Evolutionary conservation across 2,329 filamentous ascomycete genomes (phyloP).

Genomic region (Exophiala aquamarina): DNA sequence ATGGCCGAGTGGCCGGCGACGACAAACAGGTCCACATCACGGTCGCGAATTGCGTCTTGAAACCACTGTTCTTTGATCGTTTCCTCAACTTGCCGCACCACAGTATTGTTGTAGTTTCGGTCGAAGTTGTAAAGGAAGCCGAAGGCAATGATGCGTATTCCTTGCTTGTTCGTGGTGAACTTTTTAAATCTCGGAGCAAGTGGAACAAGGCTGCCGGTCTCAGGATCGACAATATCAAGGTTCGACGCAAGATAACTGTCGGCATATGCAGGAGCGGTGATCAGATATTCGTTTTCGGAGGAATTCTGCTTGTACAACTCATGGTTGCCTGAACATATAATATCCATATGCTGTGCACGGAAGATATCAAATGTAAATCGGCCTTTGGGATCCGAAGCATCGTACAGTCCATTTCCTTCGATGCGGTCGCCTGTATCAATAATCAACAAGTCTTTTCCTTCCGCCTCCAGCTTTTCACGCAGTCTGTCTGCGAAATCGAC

Average conservation of each 20-base stretch:
- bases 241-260: constrained; percentile 87
- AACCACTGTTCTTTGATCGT: constrained; percentile 88
- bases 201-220: constrained; percentile 69
- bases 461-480: constrained; percentile 71
- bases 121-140: constrained; percentile 95
- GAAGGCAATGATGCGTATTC: constrained; percentile 80
- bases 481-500: constrained; percentile 87
- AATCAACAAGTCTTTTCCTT: constrained; percentile 83
- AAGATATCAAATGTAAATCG: constrained; percentile 86
- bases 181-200: constrained; percentile 81
- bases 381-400: constrained; percentile 83
- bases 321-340: constrained; percentile 88
- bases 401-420: constrained; percentile 93
- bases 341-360: constrained; percentile 76
- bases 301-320: constrained; percentile 85
- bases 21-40: constrained; percentile 80
- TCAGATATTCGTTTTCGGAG: constrained; percentile 72
- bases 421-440: constrained; percentile 92
- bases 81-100: constrained; percentile 76
- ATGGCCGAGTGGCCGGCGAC: constrained; percentile 84
- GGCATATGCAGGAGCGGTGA: constrained; percentile 79
- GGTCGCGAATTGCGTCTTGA: constrained; percentile 74
- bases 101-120: constrained; percentile 85
- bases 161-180: constrained; percentile 88
- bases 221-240: constrained; percentile 77